phyloP scores from a whole-genome alignment of 768 basidiomycete species.

The Phlebiopsis gigantea region DNA sequence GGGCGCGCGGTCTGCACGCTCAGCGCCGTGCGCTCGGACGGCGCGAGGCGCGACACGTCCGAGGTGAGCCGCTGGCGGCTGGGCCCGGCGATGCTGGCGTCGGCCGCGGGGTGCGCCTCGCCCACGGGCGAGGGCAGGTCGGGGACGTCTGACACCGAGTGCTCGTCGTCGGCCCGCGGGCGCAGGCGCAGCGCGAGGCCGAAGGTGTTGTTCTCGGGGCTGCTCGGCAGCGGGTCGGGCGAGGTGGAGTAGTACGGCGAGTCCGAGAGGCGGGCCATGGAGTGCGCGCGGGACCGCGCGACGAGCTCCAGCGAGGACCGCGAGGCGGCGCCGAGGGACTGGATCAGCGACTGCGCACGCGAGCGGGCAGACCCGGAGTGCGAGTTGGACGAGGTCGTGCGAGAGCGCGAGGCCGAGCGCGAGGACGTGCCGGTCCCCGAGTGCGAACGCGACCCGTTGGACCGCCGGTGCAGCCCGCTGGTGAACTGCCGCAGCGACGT shows the following conservation, averaged over 20 bases:
- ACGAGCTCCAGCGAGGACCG: conserved; percentile 55
- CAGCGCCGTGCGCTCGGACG: conserved; percentile 3
- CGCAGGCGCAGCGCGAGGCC: conserved; percentile 44
- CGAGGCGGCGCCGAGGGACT: conserved; percentile 55
- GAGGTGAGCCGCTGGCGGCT: not conserved
- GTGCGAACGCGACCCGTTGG: conserved; percentile 36
- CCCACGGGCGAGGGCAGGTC: conserved; percentile 15
- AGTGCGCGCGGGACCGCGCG: conserved; percentile 40
- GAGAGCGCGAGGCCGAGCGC: conserved; percentile 23
- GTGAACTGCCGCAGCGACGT: conserved; percentile 40
- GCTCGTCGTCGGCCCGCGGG: conserved; percentile 12
- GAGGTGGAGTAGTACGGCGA: conserved; percentile 28
- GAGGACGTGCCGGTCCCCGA: conserved; percentile 36
- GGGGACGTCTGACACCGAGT: conserved; percentile 16
- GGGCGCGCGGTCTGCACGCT: conserved; percentile 16
- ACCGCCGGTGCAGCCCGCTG: conserved; percentile 28
- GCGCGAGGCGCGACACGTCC: conserved; percentile 5
- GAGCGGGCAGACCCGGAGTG: conserved; percentile 44
- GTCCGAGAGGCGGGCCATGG: conserved; percentile 52
- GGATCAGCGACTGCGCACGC: conserved; percentile 62
- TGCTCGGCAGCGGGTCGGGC: conserved; percentile 40
- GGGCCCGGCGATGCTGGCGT: not conserved
- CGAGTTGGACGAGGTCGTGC: conserved; percentile 24
- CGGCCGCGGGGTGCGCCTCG: not conserved
- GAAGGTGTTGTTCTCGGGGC: conserved; percentile 71